These are phyloP conservation scores for Picochlorum costavermella DNA, from an alignment of 139 green algal species.

Conservation along the genomic window DNA sequence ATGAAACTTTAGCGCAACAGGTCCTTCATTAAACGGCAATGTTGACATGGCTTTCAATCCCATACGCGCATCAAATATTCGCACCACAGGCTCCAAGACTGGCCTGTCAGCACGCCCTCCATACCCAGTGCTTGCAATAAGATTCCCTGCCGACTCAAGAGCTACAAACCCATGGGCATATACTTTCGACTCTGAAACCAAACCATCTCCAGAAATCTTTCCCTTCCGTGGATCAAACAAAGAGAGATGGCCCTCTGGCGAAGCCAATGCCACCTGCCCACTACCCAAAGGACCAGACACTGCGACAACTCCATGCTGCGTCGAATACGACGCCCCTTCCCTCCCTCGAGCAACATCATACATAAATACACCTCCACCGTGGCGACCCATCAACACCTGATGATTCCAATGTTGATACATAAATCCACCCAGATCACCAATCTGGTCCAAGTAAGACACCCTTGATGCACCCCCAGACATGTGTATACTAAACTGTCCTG, in stretches of 20 bases:
- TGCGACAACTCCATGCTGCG: conserved; percentile 21
- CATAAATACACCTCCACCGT: conserved; percentile 16
- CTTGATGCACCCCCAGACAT: conserved; percentile 22
- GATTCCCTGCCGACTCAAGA: conserved; percentile 45
- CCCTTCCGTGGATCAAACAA: conserved; percentile 48
- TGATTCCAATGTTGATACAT: conserved; percentile 17
- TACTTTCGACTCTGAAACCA: background rate
- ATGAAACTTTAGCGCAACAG: conserved; percentile 55
- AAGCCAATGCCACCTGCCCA: conserved; percentile 35
- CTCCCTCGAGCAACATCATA: conserved; percentile 26
- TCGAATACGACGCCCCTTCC: background rate
- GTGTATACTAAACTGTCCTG: conserved; percentile 25
- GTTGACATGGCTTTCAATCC: conserved; percentile 37
- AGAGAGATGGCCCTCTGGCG: conserved; percentile 31
- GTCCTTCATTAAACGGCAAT: conserved; percentile 40
- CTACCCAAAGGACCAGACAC: conserved; percentile 30
- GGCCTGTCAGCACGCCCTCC: conserved; percentile 8
- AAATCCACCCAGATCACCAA: conserved; percentile 18
- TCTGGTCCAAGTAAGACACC: conserved; percentile 18
- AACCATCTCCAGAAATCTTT: conserved; percentile 5
- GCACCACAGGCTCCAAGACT: conserved; percentile 14
- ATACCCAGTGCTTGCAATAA: conserved; percentile 49
- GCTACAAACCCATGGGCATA: conserved; percentile 49
- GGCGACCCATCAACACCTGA: conserved; percentile 17
- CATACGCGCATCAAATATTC: conserved; percentile 56